These are phyloP conservation scores for Beauveria sp. DNA, from an alignment of 2,329 filamentous ascomycete genomes.

Conservation along the genomic window DNA sequence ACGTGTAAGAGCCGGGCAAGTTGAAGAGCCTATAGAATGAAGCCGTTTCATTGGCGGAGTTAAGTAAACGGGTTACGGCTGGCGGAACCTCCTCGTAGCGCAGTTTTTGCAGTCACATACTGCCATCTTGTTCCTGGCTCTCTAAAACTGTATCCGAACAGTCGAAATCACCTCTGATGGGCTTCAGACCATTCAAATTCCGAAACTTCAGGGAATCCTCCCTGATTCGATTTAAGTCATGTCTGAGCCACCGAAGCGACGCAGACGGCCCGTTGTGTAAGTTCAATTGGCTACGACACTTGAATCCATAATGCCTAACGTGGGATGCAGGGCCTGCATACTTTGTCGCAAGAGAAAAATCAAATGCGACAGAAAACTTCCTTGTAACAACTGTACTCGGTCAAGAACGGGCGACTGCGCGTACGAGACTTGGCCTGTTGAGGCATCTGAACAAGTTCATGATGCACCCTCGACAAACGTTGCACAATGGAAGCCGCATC, in stretches of 20 bases:
- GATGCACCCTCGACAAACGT: background rate
- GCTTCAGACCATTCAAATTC: background rate
- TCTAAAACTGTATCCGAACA: background rate
- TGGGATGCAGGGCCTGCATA: slow-evolving; percentile 27
- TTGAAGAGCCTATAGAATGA: background rate
- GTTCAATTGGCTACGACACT: background rate
- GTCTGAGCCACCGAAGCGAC: slow-evolving; percentile 6
- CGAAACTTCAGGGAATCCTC: background rate
- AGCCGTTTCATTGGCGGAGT: slow-evolving; percentile 1
- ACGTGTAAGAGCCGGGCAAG: background rate
- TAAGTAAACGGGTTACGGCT: slow-evolving; percentile 8
- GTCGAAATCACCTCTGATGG: background rate
- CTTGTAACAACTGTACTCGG: slow-evolving; percentile 34
- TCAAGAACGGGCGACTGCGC: slow-evolving; percentile 28
- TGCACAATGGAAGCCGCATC: background rate
- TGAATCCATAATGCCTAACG: background rate
- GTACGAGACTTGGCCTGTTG: slow-evolving; percentile 21
- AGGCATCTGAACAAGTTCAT: background rate
- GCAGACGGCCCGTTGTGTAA: slow-evolving; percentile 11
- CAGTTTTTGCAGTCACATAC: background rate
- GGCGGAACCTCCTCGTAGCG: background rate
- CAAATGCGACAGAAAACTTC: slow-evolving; percentile 32
- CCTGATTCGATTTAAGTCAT: background rate
- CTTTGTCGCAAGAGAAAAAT: slow-evolving; percentile 37
- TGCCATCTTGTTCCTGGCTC: background rate